Base-by-base conservation (phyloP, 2,329 filamentous ascomycete genomes). In the Pyrenophora tritici-repentis region DNA sequence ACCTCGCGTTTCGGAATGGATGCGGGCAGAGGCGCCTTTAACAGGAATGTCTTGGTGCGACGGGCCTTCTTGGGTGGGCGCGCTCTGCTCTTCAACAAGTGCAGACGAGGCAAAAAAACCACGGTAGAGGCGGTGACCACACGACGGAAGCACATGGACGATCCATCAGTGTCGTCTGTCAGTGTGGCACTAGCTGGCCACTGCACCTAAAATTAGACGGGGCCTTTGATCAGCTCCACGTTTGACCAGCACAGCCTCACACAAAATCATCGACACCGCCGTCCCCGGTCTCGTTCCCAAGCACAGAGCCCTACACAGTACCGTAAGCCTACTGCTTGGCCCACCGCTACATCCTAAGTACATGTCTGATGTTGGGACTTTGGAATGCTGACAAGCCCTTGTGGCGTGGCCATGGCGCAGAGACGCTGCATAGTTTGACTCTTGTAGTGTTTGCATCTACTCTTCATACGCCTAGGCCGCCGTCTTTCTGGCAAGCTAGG, bases 191-290 rank as follows among this genome's bases (percentile, higher is more conserved):
- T 45, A 53, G 53, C 48, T 50, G 50, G 56, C 55, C 47, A 54
- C 37, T n/a, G 41, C 47, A 18, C 10, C 60, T 66, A 62, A 53
- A 58, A 54, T 62, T 65, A 65, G 62, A 46, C 34, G 37, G 26
- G 45, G 51, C 55, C 8, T 61, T 51, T 59, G 45, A 46, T 55
- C 51, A 58, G 50, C 57, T 50, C 44, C 47, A 31, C 44, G 61
- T 58, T 56, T 43, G 10, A 55, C 54, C 12, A 59, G 56, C 58
- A 64, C 65, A 68, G 65, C 65, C 65, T 66, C 63, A 65, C 55
- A 20, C 47, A 47, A 45, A 32, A 36, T 33, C 53, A 37, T 49
- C 14, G 17, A 18, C 39, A 26, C 55, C 41, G 52, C 52, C 22
- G 22, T 32, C 37, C 36, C 53, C 32, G 45, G 33, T 8, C 10